A percentile compares a stretch with the other conserved stretches of the same genome.
phyloP scores from a whole-genome alignment of 2,329 filamentous ascomycete genomes.

The Penicillium sp. region DNA sequence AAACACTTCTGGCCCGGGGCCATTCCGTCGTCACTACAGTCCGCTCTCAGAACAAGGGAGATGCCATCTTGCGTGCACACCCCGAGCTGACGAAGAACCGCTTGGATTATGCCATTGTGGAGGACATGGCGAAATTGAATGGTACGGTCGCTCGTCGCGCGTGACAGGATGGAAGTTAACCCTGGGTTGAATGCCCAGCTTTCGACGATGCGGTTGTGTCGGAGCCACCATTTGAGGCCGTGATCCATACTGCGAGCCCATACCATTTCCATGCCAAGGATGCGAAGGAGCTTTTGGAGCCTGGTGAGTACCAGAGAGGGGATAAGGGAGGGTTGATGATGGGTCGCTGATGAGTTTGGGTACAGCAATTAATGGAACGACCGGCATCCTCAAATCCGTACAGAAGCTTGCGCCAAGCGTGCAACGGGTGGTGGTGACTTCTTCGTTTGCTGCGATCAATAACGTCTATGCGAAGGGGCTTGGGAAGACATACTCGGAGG shows the following conservation, averaged over 20 bases:
- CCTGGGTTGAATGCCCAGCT: conserved; percentile 52
- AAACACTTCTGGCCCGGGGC: conserved; percentile 52
- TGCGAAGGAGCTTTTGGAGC: conserved; percentile 20
- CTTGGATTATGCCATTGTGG: conserved; percentile 61
- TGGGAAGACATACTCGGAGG: conserved; percentile 20
- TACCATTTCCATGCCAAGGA: conserved; percentile 63
- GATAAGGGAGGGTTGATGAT: conserved; percentile 1
- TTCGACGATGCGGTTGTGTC: conserved; percentile 61
- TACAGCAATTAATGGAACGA: conserved; percentile 58
- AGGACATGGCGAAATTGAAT: conserved; percentile 60
- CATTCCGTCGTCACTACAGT: conserved; percentile 61
- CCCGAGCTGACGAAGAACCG: conserved; percentile 49
- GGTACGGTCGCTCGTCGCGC: conserved; percentile 1
- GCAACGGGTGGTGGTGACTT: conserved; percentile 66
- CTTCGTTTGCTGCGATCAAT: conserved; percentile 59
- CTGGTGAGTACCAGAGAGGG: too few species aligned
- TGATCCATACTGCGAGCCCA: conserved; percentile 68
- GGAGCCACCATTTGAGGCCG: conserved; percentile 63
- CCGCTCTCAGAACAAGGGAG: conserved; percentile 56
- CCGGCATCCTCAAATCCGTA: conserved; percentile 56
- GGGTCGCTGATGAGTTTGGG: too few species aligned
- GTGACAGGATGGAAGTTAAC: neutral
- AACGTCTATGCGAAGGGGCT: conserved; percentile 41
- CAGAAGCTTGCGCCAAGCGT: conserved; percentile 60
- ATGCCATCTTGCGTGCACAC: conserved; percentile 42